Evolutionary conservation across 2,329 filamentous ascomycete genomes (phyloP).

Genomic region (Tolypocladium ophioglossoides): DNA sequence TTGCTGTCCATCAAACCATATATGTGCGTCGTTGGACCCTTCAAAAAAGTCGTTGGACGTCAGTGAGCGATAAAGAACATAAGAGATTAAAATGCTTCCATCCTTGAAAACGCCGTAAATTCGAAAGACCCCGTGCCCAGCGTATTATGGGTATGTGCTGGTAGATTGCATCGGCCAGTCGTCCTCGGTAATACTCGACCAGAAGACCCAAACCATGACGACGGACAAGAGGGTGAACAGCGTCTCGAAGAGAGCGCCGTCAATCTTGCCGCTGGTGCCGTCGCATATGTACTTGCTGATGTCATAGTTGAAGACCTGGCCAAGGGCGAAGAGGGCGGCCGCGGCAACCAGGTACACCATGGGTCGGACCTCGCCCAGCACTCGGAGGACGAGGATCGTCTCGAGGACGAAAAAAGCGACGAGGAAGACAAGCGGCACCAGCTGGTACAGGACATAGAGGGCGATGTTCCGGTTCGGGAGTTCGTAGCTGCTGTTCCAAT

Average conservation of each 20-base stretch:
- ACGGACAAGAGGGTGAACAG: conserved; percentile 84
- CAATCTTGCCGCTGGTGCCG: conserved; percentile 74
- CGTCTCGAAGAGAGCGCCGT: conserved; percentile 86
- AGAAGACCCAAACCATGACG: conserved; percentile 82
- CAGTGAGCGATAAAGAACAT: conserved; percentile 5
- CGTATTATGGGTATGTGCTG: conserved; percentile 26
- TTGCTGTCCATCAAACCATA: conserved; percentile 4
- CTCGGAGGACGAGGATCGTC: conserved; percentile 67
- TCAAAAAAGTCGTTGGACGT: conserved; percentile 3
- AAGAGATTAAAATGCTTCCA: conserved; percentile 9
- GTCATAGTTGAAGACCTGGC: conserved; percentile 93
- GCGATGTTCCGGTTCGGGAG: conserved; percentile 64
- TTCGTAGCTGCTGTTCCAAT: conserved; percentile 53
- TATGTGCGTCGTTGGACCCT: conserved; percentile 7
- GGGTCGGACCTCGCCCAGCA: conserved; percentile 83
- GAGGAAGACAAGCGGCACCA: conserved; percentile 82
- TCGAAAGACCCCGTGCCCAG: conserved; percentile 2
- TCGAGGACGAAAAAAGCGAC: conserved; percentile 80
- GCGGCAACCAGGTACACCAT: conserved; percentile 78
- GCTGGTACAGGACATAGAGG: conserved; percentile 88
- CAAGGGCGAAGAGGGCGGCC: conserved; percentile 74
- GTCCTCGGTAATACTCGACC: conserved; percentile 98
- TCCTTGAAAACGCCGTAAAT: conserved; percentile 12
- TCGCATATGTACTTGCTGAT: conserved; percentile 85
- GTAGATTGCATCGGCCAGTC: conserved; percentile 68